Evolutionary conservation across 371 early-diverging fungal genomes (phyloP).

Genomic region (Thermomucor indicae-seudaticae): DNA sequence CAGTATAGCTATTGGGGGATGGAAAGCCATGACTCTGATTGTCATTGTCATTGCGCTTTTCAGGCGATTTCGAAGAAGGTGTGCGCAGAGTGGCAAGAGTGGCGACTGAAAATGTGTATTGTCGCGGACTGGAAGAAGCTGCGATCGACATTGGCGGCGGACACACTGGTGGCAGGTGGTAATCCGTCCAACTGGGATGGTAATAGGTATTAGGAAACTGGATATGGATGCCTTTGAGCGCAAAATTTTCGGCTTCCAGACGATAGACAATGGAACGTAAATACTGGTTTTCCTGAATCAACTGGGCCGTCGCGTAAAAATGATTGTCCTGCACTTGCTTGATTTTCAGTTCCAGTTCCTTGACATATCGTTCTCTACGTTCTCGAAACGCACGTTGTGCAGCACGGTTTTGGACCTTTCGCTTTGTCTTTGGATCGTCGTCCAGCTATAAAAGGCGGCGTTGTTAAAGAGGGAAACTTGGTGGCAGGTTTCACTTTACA

Average conservation of each 20-base stretch:
- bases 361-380: constrained; percentile 68
- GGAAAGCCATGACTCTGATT: too few relatives aligned
- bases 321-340: constrained; percentile 52
- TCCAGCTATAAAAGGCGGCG: constrained; percentile 14
- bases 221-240: constrained; percentile 24
- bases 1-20: too few relatives aligned
- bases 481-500: too few relatives aligned
- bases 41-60: too few relatives aligned
- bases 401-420: constrained; percentile 74
- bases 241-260: constrained; percentile 36
- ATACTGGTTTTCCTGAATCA: constrained; percentile 39
- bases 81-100: constrained; percentile 34
- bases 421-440: constrained; percentile 50
- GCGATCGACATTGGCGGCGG: background rate
- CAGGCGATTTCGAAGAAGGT: too few relatives aligned
- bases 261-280: constrained; percentile 27
- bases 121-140: too few relatives aligned
- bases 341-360: constrained; percentile 60
- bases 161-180: constrained; percentile 1
- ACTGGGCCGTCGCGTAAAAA: constrained; percentile 21
- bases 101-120: constrained; percentile 37
- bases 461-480: too few relatives aligned
- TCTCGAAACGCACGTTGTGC: too few relatives aligned
- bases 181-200: too few relatives aligned
- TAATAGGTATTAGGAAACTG: constrained; percentile 15